Evolutionary conservation across 2,329 filamentous ascomycete genomes (phyloP).

Genomic region (Neopestalotiopsis sp.): DNA sequence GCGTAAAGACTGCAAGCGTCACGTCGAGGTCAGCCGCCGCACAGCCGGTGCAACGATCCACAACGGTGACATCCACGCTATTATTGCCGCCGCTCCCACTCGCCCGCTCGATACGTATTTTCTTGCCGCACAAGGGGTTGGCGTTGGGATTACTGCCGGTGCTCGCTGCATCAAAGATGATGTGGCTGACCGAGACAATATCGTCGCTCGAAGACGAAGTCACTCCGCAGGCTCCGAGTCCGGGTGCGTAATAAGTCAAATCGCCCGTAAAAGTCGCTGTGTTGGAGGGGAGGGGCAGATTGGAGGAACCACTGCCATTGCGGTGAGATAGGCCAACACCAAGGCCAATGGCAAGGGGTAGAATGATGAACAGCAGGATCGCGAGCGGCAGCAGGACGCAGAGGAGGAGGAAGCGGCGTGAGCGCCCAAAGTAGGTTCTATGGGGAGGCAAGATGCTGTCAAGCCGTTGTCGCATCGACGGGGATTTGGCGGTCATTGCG

Average conservation of each 20-base stretch:
- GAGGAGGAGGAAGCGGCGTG: slow-evolving; percentile 31
- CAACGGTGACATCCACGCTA: slow-evolving; percentile 64
- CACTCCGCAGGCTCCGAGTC: slow-evolving; percentile 72
- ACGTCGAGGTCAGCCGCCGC: slow-evolving; percentile 53
- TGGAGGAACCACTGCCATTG: slow-evolving; percentile 4
- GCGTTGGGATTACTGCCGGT: slow-evolving; percentile 43
- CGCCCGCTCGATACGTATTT: slow-evolving; percentile 64
- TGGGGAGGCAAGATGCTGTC: slow-evolving; percentile 31
- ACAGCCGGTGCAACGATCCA: slow-evolving; percentile 68
- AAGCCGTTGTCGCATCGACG: slow-evolving; percentile 23
- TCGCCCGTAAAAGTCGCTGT: slow-evolving; percentile 59
- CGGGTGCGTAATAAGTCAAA: slow-evolving; percentile 71
- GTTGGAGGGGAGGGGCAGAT: slow-evolving; percentile 30
- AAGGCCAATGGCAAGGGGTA: slow-evolving; percentile 33
- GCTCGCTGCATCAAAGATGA: slow-evolving; percentile 67
- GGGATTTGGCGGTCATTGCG: slow-evolving; percentile 1
- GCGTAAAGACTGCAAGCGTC: slow-evolving; percentile 51
- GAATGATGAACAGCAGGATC: slow-evolving; percentile 28
- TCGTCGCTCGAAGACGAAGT: slow-evolving; percentile 58
- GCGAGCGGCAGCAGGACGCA: slow-evolving; percentile 28
- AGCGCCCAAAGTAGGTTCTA: slow-evolving; percentile 30
- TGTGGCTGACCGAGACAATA: slow-evolving; percentile 71
- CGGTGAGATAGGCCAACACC: slow-evolving; percentile 31
- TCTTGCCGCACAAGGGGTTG: slow-evolving; percentile 69
- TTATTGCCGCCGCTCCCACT: slow-evolving; percentile 45